Conservation (phyloP, 495 filamentous ascomycete species). For the Daldinia caldariorum region DNA sequence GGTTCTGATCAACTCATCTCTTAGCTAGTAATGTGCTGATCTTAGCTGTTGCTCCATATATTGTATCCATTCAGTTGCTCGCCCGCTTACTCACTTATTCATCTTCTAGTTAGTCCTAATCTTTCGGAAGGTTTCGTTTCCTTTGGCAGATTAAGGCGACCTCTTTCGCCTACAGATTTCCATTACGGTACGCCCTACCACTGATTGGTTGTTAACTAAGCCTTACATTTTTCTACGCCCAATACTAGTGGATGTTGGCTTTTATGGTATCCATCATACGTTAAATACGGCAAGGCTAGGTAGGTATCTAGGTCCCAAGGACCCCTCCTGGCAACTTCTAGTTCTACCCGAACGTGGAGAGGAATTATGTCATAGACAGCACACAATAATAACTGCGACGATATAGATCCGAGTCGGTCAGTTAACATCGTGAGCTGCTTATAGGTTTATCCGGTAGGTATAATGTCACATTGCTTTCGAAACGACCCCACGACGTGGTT, state of each 20-base stretch:
- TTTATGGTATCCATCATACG: conserved; percentile 15
- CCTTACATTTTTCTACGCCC: conserved; percentile 19
- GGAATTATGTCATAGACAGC: conserved; percentile 41
- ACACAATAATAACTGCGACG: conserved; percentile 17
- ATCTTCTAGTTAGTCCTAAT: conserved; percentile 10
- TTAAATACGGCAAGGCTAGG: conserved; percentile 36
- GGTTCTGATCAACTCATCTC: conserved; percentile 11
- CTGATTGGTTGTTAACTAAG: conserved; percentile 29
- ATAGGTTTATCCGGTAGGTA: conserved; percentile 15
- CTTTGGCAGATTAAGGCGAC: conserved; percentile 18
- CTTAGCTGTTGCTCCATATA: conserved; percentile 26
- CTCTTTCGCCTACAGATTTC: conserved; percentile 31
- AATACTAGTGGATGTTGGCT: conserved; percentile 17
- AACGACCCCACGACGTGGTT: conserved; percentile 22
- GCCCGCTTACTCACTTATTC: conserved; percentile 17
- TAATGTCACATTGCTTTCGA: conserved; percentile 39
- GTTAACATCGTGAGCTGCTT: conserved; percentile 23
- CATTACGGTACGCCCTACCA: conserved; percentile 11
- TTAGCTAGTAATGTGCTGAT: conserved; percentile 28
- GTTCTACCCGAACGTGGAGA: conserved; percentile 23
- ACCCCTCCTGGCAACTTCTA: conserved; percentile 11
- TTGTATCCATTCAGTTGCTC: conserved; percentile 27
- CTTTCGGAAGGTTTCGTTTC: neutral
- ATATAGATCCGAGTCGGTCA: conserved; percentile 6
- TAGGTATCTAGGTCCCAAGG: conserved; percentile 39